Percentiles rank a stretch among this genome's conserved stretches.
These are phyloP conservation scores for Fusarium longipes DNA, from an alignment of 2,329 filamentous ascomycete species.

Conservation along the genomic window DNA sequence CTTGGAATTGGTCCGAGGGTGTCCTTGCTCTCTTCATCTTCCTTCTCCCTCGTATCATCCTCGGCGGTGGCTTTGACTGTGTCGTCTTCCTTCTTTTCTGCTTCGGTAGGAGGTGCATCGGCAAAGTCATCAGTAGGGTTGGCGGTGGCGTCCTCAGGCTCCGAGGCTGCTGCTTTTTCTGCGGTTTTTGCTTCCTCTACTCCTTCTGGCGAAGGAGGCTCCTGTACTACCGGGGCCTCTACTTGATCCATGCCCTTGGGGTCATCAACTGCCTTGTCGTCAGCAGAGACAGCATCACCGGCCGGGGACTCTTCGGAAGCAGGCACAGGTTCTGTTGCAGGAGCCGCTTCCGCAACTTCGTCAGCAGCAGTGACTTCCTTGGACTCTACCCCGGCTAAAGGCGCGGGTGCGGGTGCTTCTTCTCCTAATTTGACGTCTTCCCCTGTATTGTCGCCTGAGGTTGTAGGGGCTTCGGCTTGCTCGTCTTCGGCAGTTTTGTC, in stretches of 20 bases:
- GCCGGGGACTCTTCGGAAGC: conserved; percentile 13
- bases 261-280: conserved; percentile 42
- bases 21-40: conserved; percentile 55
- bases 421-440: conserved; percentile 28
- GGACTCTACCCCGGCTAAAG: conserved; percentile 12
- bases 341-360: conserved; percentile 3
- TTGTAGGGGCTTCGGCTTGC: conserved; percentile 15
- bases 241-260: conserved; percentile 28
- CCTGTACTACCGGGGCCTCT: conserved; percentile 30
- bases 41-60: conserved; percentile 38
- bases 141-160: conserved; percentile 32
- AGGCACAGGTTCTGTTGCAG: conserved; percentile 9
- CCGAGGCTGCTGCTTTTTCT: conserved; percentile 31
- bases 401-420: conserved; percentile 10
- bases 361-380: conserved; percentile 9
- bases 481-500: conserved; percentile 25
- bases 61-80: conserved; percentile 17
- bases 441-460: conserved; percentile 20
- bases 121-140: conserved; percentile 32
- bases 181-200: conserved; percentile 26
- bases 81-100: conserved; percentile 33
- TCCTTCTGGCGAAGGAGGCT: conserved; percentile 26
- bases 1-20: conserved; percentile 53
- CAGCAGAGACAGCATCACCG: conserved; percentile 36
- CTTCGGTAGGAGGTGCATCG: conserved; percentile 33